phyloP scores from a whole-genome alignment of 768 basidiomycete species.

The Hygrophorus russula region DNA sequence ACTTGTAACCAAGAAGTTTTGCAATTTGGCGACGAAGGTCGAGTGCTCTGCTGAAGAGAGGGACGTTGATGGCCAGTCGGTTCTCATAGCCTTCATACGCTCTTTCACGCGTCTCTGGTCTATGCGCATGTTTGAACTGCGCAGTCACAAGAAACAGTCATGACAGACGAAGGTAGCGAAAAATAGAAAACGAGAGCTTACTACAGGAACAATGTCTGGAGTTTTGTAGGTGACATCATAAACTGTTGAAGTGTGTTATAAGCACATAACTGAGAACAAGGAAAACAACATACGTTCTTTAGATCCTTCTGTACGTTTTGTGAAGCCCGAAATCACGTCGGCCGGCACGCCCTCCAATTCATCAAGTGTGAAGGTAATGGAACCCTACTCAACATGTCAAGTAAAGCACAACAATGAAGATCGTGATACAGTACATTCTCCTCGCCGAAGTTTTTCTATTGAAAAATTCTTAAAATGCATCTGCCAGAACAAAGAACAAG shows the following conservation, averaged over 20 bases:
- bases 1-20: constrained; percentile 56
- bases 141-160: background rate
- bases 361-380: constrained; percentile 52
- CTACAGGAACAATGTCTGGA: constrained; percentile 9
- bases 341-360: constrained; percentile 74
- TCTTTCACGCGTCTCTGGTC: constrained; percentile 52
- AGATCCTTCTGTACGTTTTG: constrained; percentile 46
- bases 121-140: constrained; percentile 73
- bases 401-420: background rate
- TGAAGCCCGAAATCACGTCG: constrained; percentile 71
- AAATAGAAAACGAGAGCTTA: background rate
- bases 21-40: constrained; percentile 63
- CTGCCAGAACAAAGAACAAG: background rate
- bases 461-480: constrained; percentile 2
- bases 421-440: constrained; percentile 43
- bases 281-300: constrained; percentile 70
- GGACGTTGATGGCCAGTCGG: constrained; percentile 59
- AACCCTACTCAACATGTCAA: constrained; percentile 28
- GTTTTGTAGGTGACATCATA: constrained; percentile 9
- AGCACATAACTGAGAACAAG: constrained; percentile 42
- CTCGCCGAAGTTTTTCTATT: constrained; percentile 81
- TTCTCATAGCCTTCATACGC: constrained; percentile 62
- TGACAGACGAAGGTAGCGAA: background rate
- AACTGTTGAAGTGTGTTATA: background rate
- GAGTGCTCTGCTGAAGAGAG: constrained; percentile 55